Percentiles rank a stretch among this genome's conserved stretches.
phyloP scores from a whole-genome alignment of 2,329 filamentous ascomycete species.

The Triangularia verruculosa region DNA sequence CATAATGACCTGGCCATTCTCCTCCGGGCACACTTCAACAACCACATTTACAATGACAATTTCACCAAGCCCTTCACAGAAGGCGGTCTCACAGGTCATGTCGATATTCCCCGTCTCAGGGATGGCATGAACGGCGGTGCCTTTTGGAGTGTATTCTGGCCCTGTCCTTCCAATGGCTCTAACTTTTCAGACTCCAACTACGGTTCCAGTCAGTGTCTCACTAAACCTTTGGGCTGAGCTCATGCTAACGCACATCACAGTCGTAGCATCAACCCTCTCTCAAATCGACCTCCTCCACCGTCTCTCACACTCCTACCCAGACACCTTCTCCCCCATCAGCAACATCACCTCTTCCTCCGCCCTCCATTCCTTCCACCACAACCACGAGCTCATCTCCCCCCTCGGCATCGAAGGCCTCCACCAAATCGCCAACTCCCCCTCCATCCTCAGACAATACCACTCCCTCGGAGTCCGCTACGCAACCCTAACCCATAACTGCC shows the following conservation, averaged over 20 bases:
- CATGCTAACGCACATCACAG: not conserved
- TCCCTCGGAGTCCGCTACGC: conserved; percentile 79
- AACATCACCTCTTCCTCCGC: conserved; percentile 59
- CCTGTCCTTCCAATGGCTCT: conserved; percentile 68
- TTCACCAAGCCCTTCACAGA: conserved; percentile 75
- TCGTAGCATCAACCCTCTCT: conserved; percentile 52
- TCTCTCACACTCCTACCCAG: conserved; percentile 61
- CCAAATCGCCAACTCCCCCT: conserved; percentile 82
- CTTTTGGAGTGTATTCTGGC: conserved; percentile 89
- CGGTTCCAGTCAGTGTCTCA: not conserved
- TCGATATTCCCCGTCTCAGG: conserved; percentile 74
- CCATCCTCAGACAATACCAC: conserved; percentile 73
- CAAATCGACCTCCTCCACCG: conserved; percentile 73
- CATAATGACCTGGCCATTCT: conserved; percentile 84
- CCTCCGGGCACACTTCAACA: conserved; percentile 64
- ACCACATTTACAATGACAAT: conserved; percentile 71
- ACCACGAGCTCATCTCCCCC: conserved; percentile 67
- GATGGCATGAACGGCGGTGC: conserved; percentile 73
- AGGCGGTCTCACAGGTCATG: conserved; percentile 65
- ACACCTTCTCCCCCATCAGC: conserved; percentile 65
- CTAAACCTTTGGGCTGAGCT: not conserved
- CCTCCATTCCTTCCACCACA: conserved; percentile 42
- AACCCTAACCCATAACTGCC: conserved; percentile 90
- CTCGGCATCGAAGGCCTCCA: conserved; percentile 85
- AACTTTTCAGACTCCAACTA: conserved; percentile 69